These are phyloP conservation scores for Smithsoniella earleae DNA, from an alignment of 163 green algal genomes.

Conservation along the genomic window DNA sequence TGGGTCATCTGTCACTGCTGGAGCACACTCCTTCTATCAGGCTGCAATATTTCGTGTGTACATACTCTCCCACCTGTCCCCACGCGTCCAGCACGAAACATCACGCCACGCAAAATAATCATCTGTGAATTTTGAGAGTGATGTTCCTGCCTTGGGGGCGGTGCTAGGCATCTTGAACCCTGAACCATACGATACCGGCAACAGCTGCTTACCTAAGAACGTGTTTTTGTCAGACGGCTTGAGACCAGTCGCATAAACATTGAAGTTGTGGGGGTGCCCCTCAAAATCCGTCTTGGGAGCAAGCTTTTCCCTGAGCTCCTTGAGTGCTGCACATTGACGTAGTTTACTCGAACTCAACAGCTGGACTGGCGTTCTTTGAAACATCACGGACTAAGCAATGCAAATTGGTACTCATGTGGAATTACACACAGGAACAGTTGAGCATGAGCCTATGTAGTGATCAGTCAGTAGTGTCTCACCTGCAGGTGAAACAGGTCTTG, in stretches of 20 bases:
- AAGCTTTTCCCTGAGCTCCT: background rate
- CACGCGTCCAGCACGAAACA: background rate
- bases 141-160: background rate
- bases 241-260: background rate
- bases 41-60: background rate
- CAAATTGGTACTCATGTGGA: too few species aligned
- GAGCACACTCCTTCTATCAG: background rate
- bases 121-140: background rate
- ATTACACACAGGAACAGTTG: too few species aligned
- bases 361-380: too few species aligned
- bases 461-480: too few species aligned
- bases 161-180: background rate
- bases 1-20: background rate
- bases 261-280: background rate
- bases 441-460: too few species aligned
- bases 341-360: too few species aligned
- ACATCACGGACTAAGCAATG: too few species aligned
- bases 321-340: background rate
- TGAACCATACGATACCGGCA: background rate
- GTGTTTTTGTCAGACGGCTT: background rate
- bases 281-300: background rate
- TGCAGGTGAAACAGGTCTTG: too few species aligned
- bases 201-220: background rate
- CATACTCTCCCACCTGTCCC: background rate
- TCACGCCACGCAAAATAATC: background rate